phyloP scores from a whole-genome alignment of 2,329 filamentous ascomycete species.

The Ilyonectria robusta region DNA sequence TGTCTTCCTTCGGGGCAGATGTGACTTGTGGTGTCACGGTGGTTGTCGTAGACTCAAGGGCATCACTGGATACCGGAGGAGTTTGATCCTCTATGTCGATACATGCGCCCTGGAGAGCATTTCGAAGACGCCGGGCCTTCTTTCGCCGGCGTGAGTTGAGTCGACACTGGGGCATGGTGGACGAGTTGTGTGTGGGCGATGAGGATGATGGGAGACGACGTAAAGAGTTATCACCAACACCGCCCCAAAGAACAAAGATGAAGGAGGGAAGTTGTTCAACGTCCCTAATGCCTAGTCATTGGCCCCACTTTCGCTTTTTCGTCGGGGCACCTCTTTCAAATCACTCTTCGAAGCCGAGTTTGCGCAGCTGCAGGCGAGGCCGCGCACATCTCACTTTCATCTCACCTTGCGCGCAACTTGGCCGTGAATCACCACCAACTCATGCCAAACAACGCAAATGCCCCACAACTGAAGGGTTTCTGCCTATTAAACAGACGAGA shows the following conservation, averaged over 20 bases:
- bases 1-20: not conserved
- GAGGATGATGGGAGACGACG: not conserved
- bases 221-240: not conserved
- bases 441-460: not conserved
- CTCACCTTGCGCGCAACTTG: not conserved
- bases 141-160: not conserved
- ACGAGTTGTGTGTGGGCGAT: not conserved
- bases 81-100: not conserved
- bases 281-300: not conserved
- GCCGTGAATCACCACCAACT: constrained; percentile 12
- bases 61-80: not conserved
- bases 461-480: not conserved
- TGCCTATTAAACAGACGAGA: not conserved
- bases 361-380: not conserved
- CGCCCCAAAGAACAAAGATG: not conserved
- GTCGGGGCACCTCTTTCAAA: not conserved
- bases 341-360: not conserved
- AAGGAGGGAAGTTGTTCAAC: not conserved
- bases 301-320: not conserved
- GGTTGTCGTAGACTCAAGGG: not conserved
- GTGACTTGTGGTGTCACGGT: not conserved
- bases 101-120: not conserved
- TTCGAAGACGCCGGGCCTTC: not conserved
- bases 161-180: not conserved
- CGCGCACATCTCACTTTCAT: not conserved